Conservation (phyloP, 495 filamentous ascomycete species). For the Xylaria castorea region DNA sequence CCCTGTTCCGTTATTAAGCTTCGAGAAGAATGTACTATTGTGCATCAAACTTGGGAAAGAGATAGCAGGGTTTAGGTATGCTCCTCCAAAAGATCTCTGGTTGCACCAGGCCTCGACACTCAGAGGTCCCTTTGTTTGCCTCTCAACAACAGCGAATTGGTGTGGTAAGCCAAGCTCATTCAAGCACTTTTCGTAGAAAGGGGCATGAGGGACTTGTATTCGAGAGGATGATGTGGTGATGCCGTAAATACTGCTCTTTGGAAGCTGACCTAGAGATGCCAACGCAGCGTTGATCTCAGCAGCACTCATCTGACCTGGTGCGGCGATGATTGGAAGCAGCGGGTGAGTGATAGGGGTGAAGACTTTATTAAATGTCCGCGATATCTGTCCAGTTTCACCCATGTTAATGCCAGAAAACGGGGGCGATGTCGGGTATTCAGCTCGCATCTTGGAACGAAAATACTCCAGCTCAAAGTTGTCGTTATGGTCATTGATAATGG, state of each 20-base stretch:
- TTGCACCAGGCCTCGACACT: constrained; percentile 67
- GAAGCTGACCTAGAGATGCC: constrained; percentile 78
- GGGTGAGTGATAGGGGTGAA: constrained; percentile 89
- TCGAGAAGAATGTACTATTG: constrained; percentile 49
- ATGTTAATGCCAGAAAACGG: constrained; percentile 85
- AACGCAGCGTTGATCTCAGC: constrained; percentile 82
- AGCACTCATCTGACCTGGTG: constrained; percentile 81
- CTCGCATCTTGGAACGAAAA: constrained; percentile 78
- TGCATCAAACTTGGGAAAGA: constrained; percentile 49
- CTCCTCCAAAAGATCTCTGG: constrained; percentile 77
- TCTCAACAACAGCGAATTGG: constrained; percentile 75
- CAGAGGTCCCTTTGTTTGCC: constrained; percentile 65
- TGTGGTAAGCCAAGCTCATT: constrained; percentile 88
- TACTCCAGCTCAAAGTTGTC: constrained; percentile 89
- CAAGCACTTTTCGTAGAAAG: constrained; percentile 88
- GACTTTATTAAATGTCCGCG: constrained; percentile 78
- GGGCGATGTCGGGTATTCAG: constrained; percentile 66
- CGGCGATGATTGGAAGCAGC: constrained; percentile 81
- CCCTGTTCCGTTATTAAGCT: constrained; percentile 59
- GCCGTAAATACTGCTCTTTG: constrained; percentile 79
- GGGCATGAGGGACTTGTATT: constrained; percentile 72
- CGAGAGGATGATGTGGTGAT: constrained; percentile 68
- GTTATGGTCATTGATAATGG: constrained; percentile 75
- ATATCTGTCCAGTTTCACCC: constrained; percentile 82
- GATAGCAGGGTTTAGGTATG: constrained; percentile 76